Conservation (phyloP, 148 eudicot genomes). For the Tetragonia tetragonoides region DNA sequence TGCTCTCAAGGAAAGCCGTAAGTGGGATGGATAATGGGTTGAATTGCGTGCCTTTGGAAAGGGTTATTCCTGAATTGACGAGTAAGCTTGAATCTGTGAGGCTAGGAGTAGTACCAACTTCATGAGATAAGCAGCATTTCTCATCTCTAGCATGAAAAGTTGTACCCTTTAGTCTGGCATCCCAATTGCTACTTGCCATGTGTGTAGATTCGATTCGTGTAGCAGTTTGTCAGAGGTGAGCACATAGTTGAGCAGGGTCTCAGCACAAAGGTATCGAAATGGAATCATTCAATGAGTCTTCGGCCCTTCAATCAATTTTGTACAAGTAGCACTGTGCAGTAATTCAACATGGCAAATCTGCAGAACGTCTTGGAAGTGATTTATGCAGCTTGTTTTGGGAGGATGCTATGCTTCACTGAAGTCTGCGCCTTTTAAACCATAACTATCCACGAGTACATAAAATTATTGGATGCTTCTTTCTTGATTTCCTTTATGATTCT, state of each 20-base stretch:
- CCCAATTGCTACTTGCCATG: background rate
- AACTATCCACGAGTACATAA: background rate
- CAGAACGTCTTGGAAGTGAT: background rate
- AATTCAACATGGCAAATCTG: background rate
- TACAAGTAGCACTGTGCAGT: background rate
- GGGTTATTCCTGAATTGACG: constrained; percentile 54
- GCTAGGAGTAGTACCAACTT: constrained; percentile 19
- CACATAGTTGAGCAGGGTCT: background rate
- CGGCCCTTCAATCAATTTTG: background rate
- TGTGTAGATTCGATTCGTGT: constrained; percentile 12
- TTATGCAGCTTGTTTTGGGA: background rate
- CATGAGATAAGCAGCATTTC: background rate
- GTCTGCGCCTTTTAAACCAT: background rate
- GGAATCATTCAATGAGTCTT: background rate
- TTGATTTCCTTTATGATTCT: background rate
- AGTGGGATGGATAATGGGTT: constrained; percentile 38
- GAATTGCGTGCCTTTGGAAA: constrained; percentile 42
- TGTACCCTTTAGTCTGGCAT: background rate
- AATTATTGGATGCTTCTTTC: background rate
- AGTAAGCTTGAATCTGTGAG: constrained; percentile 49
- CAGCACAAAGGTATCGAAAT: background rate
- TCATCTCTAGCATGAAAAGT: background rate
- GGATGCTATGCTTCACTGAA: background rate
- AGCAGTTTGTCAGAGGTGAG: background rate
- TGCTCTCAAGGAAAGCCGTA: constrained; percentile 48